A percentile compares a stretch with the other conserved stretches of the same genome.
phyloP scores from a whole-genome alignment of 2,329 filamentous ascomycete species.

The Colletotrichum theobromicola region DNA sequence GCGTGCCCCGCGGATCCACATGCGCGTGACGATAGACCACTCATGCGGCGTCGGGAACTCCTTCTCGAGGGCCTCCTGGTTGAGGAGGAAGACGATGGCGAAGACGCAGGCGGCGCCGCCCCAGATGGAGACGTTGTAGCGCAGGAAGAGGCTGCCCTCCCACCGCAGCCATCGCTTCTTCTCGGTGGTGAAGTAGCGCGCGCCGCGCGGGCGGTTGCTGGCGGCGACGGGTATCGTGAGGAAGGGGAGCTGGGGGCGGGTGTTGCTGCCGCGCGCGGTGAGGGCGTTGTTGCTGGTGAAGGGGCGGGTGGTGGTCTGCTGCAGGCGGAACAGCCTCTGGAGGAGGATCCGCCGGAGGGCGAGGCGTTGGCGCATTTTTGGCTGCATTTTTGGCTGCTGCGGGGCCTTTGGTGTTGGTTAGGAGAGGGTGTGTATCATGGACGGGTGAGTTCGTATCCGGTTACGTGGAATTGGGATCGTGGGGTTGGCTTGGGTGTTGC shows the following conservation, averaged over 20 bases:
- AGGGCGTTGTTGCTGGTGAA: slow-evolving; percentile 25
- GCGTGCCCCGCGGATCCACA: slow-evolving; percentile 69
- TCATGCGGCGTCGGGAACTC: slow-evolving; percentile 82
- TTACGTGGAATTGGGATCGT: not conserved
- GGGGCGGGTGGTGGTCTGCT: slow-evolving; percentile 15
- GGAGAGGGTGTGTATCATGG: not conserved
- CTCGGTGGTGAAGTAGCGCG: slow-evolving; percentile 81
- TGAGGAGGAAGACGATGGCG: slow-evolving; percentile 67
- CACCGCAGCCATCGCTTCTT: slow-evolving; percentile 72
- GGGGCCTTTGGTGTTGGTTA: not conserved
- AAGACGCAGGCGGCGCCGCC: slow-evolving; percentile 64
- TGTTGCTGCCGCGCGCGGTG: slow-evolving; percentile 28
- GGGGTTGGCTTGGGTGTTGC: not conserved
- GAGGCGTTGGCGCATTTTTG: slow-evolving; percentile 44
- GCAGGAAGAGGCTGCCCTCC: slow-evolving; percentile 72
- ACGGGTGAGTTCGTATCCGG: not conserved
- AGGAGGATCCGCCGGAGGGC: slow-evolving; percentile 38
- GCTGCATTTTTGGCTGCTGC: slow-evolving; percentile 34
- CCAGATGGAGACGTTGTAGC: slow-evolving; percentile 71
- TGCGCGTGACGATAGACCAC: slow-evolving; percentile 76
- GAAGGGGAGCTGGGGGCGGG: slow-evolving; percentile 55
- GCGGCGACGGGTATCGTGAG: slow-evolving; percentile 50
- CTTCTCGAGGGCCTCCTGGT: slow-evolving; percentile 78
- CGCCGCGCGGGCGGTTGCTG: slow-evolving; percentile 51
- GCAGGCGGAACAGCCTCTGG: slow-evolving; percentile 21